Evolutionary conservation across 768 basidiomycete species (phyloP).

Genomic region (Phylloporus arenicola): DNA sequence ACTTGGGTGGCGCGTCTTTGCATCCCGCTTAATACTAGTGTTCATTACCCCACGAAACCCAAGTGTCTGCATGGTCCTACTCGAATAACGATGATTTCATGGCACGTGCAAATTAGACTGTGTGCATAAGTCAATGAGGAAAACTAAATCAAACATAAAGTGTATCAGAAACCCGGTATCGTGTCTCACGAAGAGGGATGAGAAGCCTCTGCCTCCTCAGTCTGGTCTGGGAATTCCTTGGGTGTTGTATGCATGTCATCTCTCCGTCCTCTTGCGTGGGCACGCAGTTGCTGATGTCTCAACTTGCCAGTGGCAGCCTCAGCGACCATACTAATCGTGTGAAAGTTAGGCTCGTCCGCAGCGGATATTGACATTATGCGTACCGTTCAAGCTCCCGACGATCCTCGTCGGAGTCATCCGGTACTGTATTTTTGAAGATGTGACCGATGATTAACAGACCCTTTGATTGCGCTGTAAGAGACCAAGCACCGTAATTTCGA

Average conservation of each 20-base stretch:
- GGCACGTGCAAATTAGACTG: conserved; percentile 20
- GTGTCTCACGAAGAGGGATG: conserved; percentile 9
- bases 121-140: conserved; percentile 13
- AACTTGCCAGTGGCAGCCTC: conserved; percentile 74
- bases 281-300: conserved; percentile 43
- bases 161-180: conserved; percentile 6
- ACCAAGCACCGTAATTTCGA: background rate
- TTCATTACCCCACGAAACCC: conserved; percentile 10
- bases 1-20: background rate
- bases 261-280: conserved; percentile 23
- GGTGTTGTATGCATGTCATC: conserved; percentile 37
- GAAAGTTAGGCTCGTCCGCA: conserved; percentile 2
- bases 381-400: conserved; percentile 91
- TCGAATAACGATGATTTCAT: conserved; percentile 8
- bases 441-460: conserved; percentile 86
- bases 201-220: conserved; percentile 14
- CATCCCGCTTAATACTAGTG: conserved; percentile 13
- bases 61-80: conserved; percentile 11
- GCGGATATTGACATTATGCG: conserved; percentile 16
- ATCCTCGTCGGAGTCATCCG: conserved; percentile 92
- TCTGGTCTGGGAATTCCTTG: conserved; percentile 29
- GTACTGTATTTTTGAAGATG: conserved; percentile 77
- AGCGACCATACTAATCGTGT: conserved; percentile 64
- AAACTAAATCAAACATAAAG: conserved; percentile 18
- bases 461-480: conserved; percentile 32